A percentile compares a stretch with the other conserved stretches of the same genome.
phyloP scores from a whole-genome alignment of 352 stramenopile genomes.

The Globisporangium parvum region DNA sequence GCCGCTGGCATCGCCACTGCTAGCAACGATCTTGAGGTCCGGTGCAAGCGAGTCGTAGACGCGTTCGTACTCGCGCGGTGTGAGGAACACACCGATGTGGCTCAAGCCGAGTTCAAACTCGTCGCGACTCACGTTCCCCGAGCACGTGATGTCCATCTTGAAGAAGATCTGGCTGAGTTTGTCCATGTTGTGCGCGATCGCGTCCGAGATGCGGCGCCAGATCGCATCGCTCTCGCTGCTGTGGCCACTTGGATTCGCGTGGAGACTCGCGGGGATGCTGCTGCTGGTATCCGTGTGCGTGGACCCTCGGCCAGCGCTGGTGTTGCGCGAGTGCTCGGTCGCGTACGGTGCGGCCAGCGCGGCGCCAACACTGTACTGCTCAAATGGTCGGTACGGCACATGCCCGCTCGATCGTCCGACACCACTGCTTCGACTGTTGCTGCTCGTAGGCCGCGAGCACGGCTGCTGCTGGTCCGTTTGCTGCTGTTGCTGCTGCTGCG shows the following conservation, averaged over 20 bases:
- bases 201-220: constrained; percentile 49
- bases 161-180: constrained; percentile 74
- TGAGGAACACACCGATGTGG: constrained; percentile 72
- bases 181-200: constrained; percentile 42
- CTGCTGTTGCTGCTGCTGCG: constrained; percentile 26
- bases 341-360: constrained; percentile 49
- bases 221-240: constrained; percentile 39
- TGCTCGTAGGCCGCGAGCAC: neutral
- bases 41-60: constrained; percentile 47
- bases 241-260: constrained; percentile 1
- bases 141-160: constrained; percentile 74
- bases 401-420: neutral
- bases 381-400: constrained; percentile 1
- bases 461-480: constrained; percentile 16
- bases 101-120: constrained; percentile 67
- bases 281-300: neutral
- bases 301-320: neutral
- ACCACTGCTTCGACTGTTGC: neutral
- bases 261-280: constrained; percentile 7
- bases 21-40: constrained; percentile 24
- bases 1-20: constrained; percentile 3
- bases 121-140: constrained; percentile 49
- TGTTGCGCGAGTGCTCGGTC: constrained; percentile 17
- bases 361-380: constrained; percentile 1
- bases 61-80: constrained; percentile 52